Evolutionary conservation across 805 yeast genomes (phyloP).

Genomic region (Candida nemodendra): DNA sequence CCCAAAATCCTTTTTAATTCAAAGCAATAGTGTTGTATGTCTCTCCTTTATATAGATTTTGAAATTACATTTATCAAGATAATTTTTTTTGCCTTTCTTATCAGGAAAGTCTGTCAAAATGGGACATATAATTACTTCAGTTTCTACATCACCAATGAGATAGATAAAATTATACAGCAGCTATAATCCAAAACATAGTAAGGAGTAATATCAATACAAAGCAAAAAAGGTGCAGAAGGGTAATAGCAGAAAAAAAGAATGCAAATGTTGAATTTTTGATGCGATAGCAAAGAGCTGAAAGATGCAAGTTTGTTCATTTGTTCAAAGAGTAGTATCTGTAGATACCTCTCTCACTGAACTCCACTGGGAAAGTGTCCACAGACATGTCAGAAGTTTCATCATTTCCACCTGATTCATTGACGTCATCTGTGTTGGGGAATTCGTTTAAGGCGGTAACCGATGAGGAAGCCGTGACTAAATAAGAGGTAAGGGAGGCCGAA

Average conservation of each 20-base stretch:
- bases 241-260: too few relatives aligned
- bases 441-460: not conserved
- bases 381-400: constrained; percentile 30
- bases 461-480: constrained; percentile 19
- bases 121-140: too few relatives aligned
- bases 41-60: too few relatives aligned
- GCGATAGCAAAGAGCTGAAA: not conserved
- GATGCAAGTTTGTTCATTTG: constrained; percentile 28
- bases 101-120: too few relatives aligned
- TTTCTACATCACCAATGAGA: too few relatives aligned
- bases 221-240: too few relatives aligned
- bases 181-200: too few relatives aligned
- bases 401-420: constrained; percentile 18
- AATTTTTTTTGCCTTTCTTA: too few relatives aligned
- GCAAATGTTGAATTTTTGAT: not conserved
- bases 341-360: constrained; percentile 49
- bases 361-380: constrained; percentile 52
- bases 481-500: not conserved
- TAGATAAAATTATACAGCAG: too few relatives aligned
- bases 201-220: too few relatives aligned
- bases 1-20: too few relatives aligned
- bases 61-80: too few relatives aligned
- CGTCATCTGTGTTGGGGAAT: constrained; percentile 33
- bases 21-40: not conserved
- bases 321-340: constrained; percentile 58